Percentiles rank a stretch among this genome's conserved stretches.
phyloP scores from a whole-genome alignment of 345 rosid species.

The Moricandia moricandioides region DNA sequence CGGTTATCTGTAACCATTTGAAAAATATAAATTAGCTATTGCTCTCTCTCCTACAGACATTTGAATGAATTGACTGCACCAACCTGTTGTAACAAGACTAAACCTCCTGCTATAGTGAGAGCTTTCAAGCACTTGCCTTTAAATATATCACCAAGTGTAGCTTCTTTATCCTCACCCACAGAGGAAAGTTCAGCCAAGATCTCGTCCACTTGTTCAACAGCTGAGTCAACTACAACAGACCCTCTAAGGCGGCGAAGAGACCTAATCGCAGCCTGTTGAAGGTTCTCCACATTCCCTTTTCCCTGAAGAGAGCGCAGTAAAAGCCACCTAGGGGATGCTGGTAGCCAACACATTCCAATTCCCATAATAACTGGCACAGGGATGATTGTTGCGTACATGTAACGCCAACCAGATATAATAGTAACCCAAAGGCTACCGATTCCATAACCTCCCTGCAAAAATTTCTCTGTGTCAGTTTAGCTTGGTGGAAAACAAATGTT shows the following conservation, averaged over 20 bases:
- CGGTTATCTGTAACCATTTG: constrained; percentile 65
- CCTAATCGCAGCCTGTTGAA: constrained; percentile 61
- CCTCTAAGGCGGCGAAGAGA: constrained; percentile 81
- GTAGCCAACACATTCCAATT: constrained; percentile 94
- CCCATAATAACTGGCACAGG: constrained; percentile 88
- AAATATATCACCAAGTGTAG: constrained; percentile 58
- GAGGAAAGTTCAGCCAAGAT: constrained; percentile 64
- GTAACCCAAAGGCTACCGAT: constrained; percentile 85
- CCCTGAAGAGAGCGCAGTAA: constrained; percentile 72
- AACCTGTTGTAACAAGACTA: constrained; percentile 98
- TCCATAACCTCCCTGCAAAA: constrained; percentile 84
- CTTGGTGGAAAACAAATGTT: background rate
- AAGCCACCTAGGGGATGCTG: constrained; percentile 95
- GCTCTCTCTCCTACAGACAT: background rate
- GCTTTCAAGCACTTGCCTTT: constrained; percentile 91
- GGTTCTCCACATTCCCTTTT: constrained; percentile 60
- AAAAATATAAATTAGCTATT: background rate
- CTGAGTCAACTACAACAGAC: constrained; percentile 60
- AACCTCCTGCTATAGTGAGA: constrained; percentile 76
- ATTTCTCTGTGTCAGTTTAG: background rate
- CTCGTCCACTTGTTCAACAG: constrained; percentile 68
- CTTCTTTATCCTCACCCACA: constrained; percentile 71
- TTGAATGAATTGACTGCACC: constrained; percentile 19
- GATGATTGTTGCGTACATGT: constrained; percentile 78
- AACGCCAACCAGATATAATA: constrained; percentile 86